Evolutionary conservation across 2,329 filamentous ascomycete genomes (phyloP).

Genomic region (Cordyceps javanica): DNA sequence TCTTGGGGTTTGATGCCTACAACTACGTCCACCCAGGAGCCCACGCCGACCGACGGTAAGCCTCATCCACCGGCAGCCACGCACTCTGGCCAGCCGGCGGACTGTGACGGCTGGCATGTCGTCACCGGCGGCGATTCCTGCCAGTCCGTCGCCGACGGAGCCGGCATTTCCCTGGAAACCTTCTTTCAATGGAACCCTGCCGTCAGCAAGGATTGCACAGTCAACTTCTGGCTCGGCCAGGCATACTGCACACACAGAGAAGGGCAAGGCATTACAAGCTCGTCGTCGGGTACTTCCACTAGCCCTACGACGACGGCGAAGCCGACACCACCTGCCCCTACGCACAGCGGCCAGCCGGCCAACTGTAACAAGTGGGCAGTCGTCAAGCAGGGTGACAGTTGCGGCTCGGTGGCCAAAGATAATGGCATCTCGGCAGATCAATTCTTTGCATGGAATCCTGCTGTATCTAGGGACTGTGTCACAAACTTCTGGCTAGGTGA

Average conservation of each 20-base stretch:
- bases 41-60: background rate
- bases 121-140: constrained; percentile 16
- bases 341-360: no score
- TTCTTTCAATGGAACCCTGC: constrained; percentile 8
- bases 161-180: constrained; percentile 17
- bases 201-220: constrained; percentile 19
- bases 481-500: no score
- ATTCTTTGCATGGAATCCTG: no score
- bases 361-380: no score
- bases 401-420: no score
- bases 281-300: no score
- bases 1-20: background rate
- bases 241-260: constrained; percentile 17
- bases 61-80: constrained; percentile 15
- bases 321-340: no score
- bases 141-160: constrained; percentile 1
- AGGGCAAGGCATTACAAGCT: background rate
- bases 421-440: no score
- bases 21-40: background rate
- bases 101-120: constrained; percentile 16
- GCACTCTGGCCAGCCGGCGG: constrained; percentile 15
- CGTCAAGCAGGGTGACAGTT: no score
- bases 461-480: no score
- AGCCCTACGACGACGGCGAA: no score
- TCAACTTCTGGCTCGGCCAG: constrained; percentile 21